Percentiles rank a stretch among this genome's conserved stretches.
Evolutionary conservation across 805 yeast species (phyloP).

Genomic region (Starmerella cellae): DNA sequence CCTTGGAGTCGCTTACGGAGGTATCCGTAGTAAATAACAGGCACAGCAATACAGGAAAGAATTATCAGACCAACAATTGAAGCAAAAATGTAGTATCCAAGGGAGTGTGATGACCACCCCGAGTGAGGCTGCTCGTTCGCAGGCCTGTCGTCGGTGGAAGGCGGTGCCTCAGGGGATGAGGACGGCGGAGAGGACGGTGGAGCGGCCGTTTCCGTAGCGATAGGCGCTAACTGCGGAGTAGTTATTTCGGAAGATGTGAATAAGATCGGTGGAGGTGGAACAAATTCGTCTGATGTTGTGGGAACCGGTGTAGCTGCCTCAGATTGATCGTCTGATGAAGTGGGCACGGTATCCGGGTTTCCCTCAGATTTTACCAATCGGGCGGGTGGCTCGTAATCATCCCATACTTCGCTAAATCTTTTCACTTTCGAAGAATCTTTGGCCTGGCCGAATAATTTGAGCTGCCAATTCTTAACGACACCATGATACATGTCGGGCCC

Average conservation of each 20-base stretch:
- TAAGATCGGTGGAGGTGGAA: neutral
- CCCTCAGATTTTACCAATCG: slow-evolving; percentile 2
- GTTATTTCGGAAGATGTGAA: neutral
- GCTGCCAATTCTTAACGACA: slow-evolving; percentile 52
- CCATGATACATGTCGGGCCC: slow-evolving; percentile 28
- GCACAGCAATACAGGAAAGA: neutral
- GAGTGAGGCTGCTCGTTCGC: neutral
- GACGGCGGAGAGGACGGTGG: neutral
- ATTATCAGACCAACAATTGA: neutral
- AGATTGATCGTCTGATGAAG: neutral
- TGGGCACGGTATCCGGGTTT: neutral
- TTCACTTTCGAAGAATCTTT: slow-evolving; percentile 51
- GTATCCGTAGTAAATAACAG: neutral
- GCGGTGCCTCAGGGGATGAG: neutral
- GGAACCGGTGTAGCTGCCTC: neutral
- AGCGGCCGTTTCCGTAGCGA: neutral
- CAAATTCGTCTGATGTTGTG: neutral
- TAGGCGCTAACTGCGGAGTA: neutral
- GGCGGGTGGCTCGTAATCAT: slow-evolving; percentile 16
- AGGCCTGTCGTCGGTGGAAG: neutral
- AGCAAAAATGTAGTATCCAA: neutral
- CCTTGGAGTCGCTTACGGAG: neutral
- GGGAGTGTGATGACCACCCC: neutral
- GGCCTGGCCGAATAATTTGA: slow-evolving; percentile 72
- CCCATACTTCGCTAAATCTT: slow-evolving; percentile 30